phyloP scores from a whole-genome alignment of 2,329 filamentous ascomycete species.

The Nakataea oryzae region DNA sequence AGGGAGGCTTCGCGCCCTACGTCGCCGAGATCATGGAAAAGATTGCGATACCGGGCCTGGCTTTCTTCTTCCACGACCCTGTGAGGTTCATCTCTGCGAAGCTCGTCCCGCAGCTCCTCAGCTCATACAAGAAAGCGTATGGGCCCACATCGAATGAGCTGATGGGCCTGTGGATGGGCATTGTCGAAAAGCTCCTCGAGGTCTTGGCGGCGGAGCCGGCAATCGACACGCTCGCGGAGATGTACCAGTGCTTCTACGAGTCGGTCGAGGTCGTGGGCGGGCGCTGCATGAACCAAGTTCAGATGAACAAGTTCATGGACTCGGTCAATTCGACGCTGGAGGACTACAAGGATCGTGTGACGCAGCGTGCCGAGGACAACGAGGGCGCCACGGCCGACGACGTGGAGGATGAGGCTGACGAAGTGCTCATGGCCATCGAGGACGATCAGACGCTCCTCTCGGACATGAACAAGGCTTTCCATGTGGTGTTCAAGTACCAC shows the following conservation, averaged over 20 bases:
- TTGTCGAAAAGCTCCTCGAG: slow-evolving; percentile 84
- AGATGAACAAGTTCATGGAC: slow-evolving; percentile 83
- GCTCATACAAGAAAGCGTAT: slow-evolving; percentile 87
- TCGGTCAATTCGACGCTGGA: slow-evolving; percentile 76
- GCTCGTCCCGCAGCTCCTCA: slow-evolving; percentile 84
- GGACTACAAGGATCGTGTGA: slow-evolving; percentile 85
- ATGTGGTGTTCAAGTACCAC: slow-evolving; percentile 97
- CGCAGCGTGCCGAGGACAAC: slow-evolving; percentile 72
- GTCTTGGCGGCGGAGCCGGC: slow-evolving; percentile 89
- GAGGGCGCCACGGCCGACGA: slow-evolving; percentile 67
- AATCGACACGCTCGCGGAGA: slow-evolving; percentile 92
- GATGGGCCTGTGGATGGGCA: slow-evolving; percentile 71
- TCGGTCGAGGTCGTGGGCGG: slow-evolving; percentile 89
- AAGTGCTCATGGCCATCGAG: slow-evolving; percentile 82
- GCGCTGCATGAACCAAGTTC: slow-evolving; percentile 63
- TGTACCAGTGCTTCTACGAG: slow-evolving; percentile 99
- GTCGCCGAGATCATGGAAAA: slow-evolving; percentile 92
- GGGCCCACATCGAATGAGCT: slow-evolving; percentile 72
- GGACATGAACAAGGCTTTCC: slow-evolving; percentile 99
- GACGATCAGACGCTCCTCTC: slow-evolving; percentile 94
- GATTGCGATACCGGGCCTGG: slow-evolving; percentile 84
- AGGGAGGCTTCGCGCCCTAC: slow-evolving; percentile 83
- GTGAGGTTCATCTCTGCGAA: slow-evolving; percentile 92
- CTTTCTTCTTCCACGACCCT: slow-evolving; percentile 99
- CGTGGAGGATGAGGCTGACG: slow-evolving; percentile 77